Evolutionary conservation across 345 rosid genomes (phyloP).

Genomic region (Ceriops decandra): DNA sequence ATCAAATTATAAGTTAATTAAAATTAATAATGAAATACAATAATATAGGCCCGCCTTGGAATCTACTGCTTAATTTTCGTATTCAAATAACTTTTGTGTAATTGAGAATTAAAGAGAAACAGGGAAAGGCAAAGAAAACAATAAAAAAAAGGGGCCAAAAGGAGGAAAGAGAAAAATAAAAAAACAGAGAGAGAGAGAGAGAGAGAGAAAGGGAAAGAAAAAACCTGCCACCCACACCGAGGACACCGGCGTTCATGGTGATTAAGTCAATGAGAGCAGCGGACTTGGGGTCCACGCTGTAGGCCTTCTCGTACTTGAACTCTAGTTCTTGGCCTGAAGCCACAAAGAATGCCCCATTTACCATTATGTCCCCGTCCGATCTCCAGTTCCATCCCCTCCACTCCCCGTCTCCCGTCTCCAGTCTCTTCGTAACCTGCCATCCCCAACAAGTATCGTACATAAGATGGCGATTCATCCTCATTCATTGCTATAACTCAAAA

Average conservation of each 20-base stretch:
- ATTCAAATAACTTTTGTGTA: no score
- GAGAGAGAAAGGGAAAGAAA: not conserved
- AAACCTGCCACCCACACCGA: conserved; percentile 31
- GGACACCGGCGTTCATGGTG: conserved; percentile 26
- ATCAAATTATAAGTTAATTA: no score
- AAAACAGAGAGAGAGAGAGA: no score
- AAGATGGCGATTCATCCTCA: no score
- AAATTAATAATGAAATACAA: no score
- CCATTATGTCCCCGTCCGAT: conserved; percentile 87
- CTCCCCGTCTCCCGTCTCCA: conserved; percentile 60
- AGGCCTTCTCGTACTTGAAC: conserved; percentile 79
- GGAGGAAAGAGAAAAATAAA: no score
- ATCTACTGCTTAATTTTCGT: no score
- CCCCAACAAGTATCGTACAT: no score
- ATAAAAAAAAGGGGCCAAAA: not conserved
- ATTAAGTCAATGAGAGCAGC: conserved; percentile 53
- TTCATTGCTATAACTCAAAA: no score
- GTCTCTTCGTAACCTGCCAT: conserved; percentile 81
- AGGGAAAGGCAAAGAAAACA: not conserved
- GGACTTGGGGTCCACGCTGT: conserved; percentile 86
- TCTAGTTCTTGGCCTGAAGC: conserved; percentile 75
- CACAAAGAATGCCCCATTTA: conserved; percentile 85
- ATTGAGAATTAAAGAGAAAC: no score
- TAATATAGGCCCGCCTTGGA: no score
- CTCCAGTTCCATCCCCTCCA: conserved; percentile 97